Evolutionary conservation across 1,139 yeast species (phyloP).

Genomic region (Geotrichum reessii): DNA sequence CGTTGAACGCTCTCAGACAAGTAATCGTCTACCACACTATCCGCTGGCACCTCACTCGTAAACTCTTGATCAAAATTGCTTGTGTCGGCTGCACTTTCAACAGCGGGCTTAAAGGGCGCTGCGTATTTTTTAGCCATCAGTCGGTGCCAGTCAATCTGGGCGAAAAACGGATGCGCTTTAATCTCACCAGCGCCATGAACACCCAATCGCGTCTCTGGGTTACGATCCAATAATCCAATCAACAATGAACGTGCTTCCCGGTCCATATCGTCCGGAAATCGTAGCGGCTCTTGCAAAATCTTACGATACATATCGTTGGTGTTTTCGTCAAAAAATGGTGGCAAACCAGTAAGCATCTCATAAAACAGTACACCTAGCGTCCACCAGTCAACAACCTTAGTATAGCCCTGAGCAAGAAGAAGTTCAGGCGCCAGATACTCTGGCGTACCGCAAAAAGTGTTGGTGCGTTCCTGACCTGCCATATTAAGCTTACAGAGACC

Average conservation of each 20-base stretch:
- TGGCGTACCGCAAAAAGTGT: conserved; percentile 95
- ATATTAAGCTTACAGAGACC: conserved; percentile 93
- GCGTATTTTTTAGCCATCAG: conserved; percentile 80
- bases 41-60: conserved; percentile 89
- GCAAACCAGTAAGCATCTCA: conserved; percentile 95
- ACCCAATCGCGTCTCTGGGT: conserved; percentile 65
- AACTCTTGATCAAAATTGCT: conserved; percentile 91
- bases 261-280: conserved; percentile 85
- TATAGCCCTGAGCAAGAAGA: conserved; percentile 84
- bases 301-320: conserved; percentile 92
- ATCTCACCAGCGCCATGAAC: conserved; percentile 79
- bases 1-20: conserved; percentile 77
- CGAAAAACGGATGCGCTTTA: conserved; percentile 79
- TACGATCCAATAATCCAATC: conserved; percentile 71
- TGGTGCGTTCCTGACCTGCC: conserved; percentile 82
- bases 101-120: conserved; percentile 94
- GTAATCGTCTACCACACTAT: conserved; percentile 89
- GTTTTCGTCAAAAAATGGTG: conserved; percentile 94
- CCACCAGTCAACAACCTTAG: conserved; percentile 98
- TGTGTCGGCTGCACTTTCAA: conserved; percentile 79
- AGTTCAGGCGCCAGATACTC: conserved; percentile 95
- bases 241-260: conserved; percentile 82
- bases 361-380: conserved; percentile 87
- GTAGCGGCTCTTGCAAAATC: conserved; percentile 79
- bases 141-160: conserved; percentile 86